Evolutionary conservation across 768 basidiomycete species (phyloP).

Genomic region (Termitomyces sp.): DNA sequence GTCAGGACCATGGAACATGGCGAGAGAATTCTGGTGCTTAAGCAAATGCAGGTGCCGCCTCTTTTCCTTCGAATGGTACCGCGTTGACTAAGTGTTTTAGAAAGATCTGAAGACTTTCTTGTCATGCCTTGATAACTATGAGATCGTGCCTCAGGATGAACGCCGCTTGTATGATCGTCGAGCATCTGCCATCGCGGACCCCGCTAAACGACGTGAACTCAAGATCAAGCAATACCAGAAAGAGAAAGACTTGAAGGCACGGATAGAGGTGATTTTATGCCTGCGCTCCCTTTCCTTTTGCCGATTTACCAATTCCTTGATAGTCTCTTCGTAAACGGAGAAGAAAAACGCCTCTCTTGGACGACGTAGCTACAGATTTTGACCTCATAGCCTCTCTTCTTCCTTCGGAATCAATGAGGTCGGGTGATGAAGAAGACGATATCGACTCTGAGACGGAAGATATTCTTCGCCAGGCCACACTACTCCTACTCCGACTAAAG

Average conservation of each 20-base stretch:
- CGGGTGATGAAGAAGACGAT: conserved; percentile 35
- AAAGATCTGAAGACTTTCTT: conserved; percentile 43
- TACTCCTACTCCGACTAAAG: conserved; percentile 69
- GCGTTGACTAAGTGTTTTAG: conserved; percentile 28
- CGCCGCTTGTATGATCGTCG: conserved; percentile 48
- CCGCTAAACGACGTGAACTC: conserved; percentile 68
- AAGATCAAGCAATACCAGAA: conserved; percentile 90
- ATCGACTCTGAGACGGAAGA: conserved; percentile 60
- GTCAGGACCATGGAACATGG: conserved; percentile 48
- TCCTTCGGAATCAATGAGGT: conserved; percentile 22
- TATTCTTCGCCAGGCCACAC: conserved; percentile 55
- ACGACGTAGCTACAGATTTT: conserved; percentile 42
- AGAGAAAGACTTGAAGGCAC: conserved; percentile 73
- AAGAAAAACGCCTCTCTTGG: conserved; percentile 29
- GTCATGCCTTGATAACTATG: conserved; percentile 55
- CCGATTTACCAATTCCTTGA: neutral
- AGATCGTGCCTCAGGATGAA: conserved; percentile 59
- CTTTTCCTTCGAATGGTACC: conserved; percentile 6
- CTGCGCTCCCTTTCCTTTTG: neutral
- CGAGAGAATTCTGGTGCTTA: conserved; percentile 53
- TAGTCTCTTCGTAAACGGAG: conserved; percentile 54
- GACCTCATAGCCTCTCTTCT: conserved; percentile 64
- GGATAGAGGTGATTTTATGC: conserved; percentile 54
- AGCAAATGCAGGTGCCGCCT: conserved; percentile 50
- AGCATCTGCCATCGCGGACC: conserved; percentile 49